A percentile compares a stretch with the other conserved stretches of the same genome.
Evolutionary conservation across 1,139 yeast genomes (phyloP).

Genomic region (Wickerhamomyces sp.): DNA sequence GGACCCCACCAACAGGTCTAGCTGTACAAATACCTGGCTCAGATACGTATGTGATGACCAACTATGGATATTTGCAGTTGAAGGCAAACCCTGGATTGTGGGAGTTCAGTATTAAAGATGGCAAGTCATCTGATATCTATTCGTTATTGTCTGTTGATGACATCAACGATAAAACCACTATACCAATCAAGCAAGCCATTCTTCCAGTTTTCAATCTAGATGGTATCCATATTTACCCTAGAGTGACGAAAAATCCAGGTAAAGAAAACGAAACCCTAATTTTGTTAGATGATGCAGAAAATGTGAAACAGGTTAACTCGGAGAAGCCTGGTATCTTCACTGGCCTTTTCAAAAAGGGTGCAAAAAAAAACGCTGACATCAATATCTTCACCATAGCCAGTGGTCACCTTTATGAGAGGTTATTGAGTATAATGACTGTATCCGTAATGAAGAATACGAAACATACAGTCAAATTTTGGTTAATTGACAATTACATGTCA

Average conservation of each 20-base stretch:
- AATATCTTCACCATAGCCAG: slow-evolving; percentile 83
- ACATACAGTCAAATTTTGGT: slow-evolving; percentile 77
- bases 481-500: slow-evolving; percentile 74
- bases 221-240: slow-evolving; percentile 46
- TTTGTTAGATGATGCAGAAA: slow-evolving; percentile 15
- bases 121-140: slow-evolving; percentile 38
- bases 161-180: neutral
- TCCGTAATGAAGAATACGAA: slow-evolving; percentile 64
- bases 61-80: slow-evolving; percentile 73
- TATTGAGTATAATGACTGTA: slow-evolving; percentile 71
- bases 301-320: slow-evolving; percentile 5
- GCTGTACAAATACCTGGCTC: slow-evolving; percentile 40
- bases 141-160: slow-evolving; percentile 36
- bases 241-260: slow-evolving; percentile 40
- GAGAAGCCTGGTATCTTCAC: slow-evolving; percentile 11
- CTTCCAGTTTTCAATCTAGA: slow-evolving; percentile 36
- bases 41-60: slow-evolving; percentile 69
- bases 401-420: slow-evolving; percentile 72
- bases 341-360: slow-evolving; percentile 8
- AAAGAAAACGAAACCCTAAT: slow-evolving; percentile 34
- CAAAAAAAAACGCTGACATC: slow-evolving; percentile 48
- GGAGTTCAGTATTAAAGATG: slow-evolving; percentile 42
- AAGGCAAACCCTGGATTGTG: slow-evolving; percentile 67
- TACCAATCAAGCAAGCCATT: slow-evolving; percentile 14
- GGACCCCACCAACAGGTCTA: slow-evolving; percentile 46